phyloP scores from a whole-genome alignment of 163 green algal species.

The Scenedesmus sp. region DNA sequence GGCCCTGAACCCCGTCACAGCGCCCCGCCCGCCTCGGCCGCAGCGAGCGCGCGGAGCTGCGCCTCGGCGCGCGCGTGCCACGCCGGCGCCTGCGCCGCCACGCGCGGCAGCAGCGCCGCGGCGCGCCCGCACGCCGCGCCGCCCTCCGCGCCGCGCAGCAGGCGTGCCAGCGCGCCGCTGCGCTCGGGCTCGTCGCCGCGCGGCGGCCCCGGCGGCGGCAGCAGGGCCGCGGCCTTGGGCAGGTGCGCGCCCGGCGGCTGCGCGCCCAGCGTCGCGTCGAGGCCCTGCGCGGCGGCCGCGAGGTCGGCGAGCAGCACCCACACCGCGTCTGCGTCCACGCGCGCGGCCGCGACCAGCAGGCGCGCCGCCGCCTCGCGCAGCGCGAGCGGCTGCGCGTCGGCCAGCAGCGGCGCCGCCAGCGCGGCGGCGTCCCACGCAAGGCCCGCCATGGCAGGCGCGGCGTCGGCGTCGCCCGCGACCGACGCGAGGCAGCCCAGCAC shows the following conservation, averaged over 20 bases:
- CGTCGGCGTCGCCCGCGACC: slow-evolving; percentile 4
- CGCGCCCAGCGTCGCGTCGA: not conserved
- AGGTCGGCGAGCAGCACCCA: slow-evolving; percentile 58
- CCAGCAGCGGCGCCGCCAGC: slow-evolving; percentile 49
- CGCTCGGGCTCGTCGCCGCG: not conserved
- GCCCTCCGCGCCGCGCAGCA: slow-evolving; percentile 1
- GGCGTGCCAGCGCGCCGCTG: not conserved
- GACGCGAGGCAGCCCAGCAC: slow-evolving; percentile 50
- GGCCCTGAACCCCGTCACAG: no score
- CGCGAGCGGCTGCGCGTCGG: slow-evolving; percentile 25
- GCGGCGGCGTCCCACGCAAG: slow-evolving; percentile 23
- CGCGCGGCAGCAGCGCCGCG: slow-evolving; percentile 9
- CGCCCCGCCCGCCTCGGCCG: not conserved
- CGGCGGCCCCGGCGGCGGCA: not conserved
- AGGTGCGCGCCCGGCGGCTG: not conserved
- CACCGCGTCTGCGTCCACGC: slow-evolving; percentile 57
- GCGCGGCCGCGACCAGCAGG: slow-evolving; percentile 49
- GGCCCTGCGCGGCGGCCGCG: not conserved
- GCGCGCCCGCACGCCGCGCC: slow-evolving; percentile 13
- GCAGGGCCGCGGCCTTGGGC: not conserved
- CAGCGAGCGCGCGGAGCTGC: slow-evolving; percentile 26
- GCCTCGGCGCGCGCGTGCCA: slow-evolving; percentile 25
- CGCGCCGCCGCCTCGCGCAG: slow-evolving; percentile 51
- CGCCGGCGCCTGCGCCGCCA: not conserved
- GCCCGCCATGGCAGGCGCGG: not conserved